Percentiles rank a stretch among this genome's conserved stretches.
phyloP scores from a whole-genome alignment of 371 early-diverging fungal species.

The Rhizopus sp. region DNA sequence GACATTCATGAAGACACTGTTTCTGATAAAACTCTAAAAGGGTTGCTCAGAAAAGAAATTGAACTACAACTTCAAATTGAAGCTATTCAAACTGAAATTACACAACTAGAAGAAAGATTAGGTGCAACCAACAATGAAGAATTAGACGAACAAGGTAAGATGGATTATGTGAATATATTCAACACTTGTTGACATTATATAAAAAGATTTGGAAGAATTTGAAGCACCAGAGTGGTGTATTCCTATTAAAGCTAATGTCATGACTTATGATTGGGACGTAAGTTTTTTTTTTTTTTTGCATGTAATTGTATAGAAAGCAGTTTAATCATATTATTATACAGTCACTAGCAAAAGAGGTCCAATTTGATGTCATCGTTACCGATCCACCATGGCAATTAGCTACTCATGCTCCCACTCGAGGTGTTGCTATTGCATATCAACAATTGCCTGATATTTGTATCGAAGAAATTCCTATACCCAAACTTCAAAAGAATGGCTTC shows the following conservation, averaged over 20 bases:
- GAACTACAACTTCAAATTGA: constrained; percentile 58
- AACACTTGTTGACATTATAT: constrained; percentile 4
- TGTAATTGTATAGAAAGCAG: constrained; percentile 6
- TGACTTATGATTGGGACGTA: constrained; percentile 92
- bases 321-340: constrained; percentile 20
- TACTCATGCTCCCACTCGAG: constrained; percentile 92
- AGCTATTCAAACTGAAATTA: constrained; percentile 59
- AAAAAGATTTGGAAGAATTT: constrained; percentile 78
- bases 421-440: constrained; percentile 93
- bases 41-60: constrained; percentile 54
- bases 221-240: constrained; percentile 94
- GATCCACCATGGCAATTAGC: constrained; percentile 98
- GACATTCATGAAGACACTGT: constrained; percentile 27
- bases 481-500: constrained; percentile 85
- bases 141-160: constrained; percentile 32
- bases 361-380: constrained; percentile 91
- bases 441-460: constrained; percentile 92
- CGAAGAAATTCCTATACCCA: constrained; percentile 86
- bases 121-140: constrained; percentile 36
- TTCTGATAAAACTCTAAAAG: constrained; percentile 32
- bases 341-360: constrained; percentile 75
- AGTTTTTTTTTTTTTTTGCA: constrained; percentile 26
- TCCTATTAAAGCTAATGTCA: constrained; percentile 92
- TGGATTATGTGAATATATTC: not conserved
- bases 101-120: constrained; percentile 53